Percentiles rank a stretch among this genome's conserved stretches.
Conservation (phyloP, 306 rosid species). For the Vigna reflexopilosa region DNA sequence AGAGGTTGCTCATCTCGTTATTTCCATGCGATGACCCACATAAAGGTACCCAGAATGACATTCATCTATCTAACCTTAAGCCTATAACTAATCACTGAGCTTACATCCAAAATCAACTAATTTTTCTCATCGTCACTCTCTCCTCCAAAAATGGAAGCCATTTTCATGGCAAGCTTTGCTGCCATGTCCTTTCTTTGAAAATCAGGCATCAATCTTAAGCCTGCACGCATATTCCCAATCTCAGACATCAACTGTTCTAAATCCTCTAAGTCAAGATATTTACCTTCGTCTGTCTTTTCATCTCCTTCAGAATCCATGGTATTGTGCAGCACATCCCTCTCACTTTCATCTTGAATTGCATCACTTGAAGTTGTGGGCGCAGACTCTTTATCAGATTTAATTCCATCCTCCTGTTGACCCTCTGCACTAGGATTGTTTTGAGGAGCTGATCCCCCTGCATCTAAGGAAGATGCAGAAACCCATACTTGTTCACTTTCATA, state of each 20-base stretch:
- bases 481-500: constrained; percentile 69
- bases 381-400: constrained; percentile 38
- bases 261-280: constrained; percentile 71
- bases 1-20: constrained; percentile 19
- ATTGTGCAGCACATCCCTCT: constrained; percentile 37
- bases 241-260: constrained; percentile 88
- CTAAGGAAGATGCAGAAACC: constrained; percentile 62
- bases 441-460: constrained; percentile 48
- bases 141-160: constrained; percentile 87
- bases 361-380: constrained; percentile 54
- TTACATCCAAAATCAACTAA: constrained; percentile 28
- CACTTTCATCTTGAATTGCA: constrained; percentile 43
- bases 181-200: constrained; percentile 90
- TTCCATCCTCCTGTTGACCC: constrained; percentile 43
- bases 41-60: background rate
- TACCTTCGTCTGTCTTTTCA: constrained; percentile 41
- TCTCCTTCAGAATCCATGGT: constrained; percentile 48
- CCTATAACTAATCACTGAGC: constrained; percentile 12
- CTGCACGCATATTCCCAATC: constrained; percentile 80
- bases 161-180: constrained; percentile 81
- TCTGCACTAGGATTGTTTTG: constrained; percentile 36
- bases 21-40: background rate
- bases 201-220: constrained; percentile 91
- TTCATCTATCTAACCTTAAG: background rate
- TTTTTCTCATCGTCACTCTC: constrained; percentile 73